Base-by-base conservation (phyloP, 306 rosid species). In the Medicago lupulina region DNA sequence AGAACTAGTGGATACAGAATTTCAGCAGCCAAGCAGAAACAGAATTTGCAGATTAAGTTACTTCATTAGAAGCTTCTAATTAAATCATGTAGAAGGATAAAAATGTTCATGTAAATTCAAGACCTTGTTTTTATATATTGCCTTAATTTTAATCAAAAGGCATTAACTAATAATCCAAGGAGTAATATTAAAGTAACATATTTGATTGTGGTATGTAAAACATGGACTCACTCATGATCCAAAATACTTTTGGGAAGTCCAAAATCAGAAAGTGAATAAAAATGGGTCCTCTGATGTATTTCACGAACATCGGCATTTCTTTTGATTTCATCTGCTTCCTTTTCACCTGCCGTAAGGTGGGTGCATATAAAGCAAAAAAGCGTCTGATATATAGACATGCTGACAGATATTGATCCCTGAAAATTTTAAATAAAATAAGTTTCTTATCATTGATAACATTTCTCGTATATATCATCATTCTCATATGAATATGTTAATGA, bases 301-400 rank as follows among this genome's bases (percentile, higher is more conserved):
- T 91, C 97, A 19, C 70, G 86, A 53, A 93, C 97, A 54, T 89
- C 98, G 21, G 92, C 89, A 72, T 91, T 91, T 73, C 98, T 88
- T 83, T 88, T 93, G 8, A 70, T 73, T 76, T 88, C 92, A 81
- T 93, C 97, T 53, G 53, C 92, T 39, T 91, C 91, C 76, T 83
- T 93, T 85, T 89, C 97, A 67, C 98, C 98, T 23, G 98, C 67
- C 6, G 96, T 91, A 79, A 93, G 93, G 85, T 93, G 98, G 73
- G 92, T 89, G 81, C 98, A 91, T 85, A 93, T 83, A 70, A 93
- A 93, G 85, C 98, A 93, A 75, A 93, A 93, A 34, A 87, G 85
- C 1, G 98, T 91, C 88, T 93, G 98, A 78, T 93, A 87, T 76
- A 93, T 70, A 41, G 98, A 91, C 97, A 93, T 91, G 90, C 97